Base-by-base conservation (phyloP, 768 basidiomycete species). In the Termitomyces sp. region DNA sequence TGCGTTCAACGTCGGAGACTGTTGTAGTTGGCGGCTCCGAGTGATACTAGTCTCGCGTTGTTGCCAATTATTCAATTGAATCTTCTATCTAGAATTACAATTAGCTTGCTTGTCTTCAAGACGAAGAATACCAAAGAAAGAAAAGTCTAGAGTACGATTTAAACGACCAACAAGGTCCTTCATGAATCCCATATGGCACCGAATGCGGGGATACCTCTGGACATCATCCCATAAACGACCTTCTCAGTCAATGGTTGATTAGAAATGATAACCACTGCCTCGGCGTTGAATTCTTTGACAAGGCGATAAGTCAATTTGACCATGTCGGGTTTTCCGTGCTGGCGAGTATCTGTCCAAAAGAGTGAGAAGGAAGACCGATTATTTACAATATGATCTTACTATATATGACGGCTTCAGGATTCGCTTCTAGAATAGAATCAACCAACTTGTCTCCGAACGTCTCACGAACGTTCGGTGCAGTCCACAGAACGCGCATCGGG, bases 371-470 rank as follows among this genome's bases (percentile, higher is more conserved):
- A 48, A n/a, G 41, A n/a, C 20, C 29, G 16, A 47, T 40, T 42
- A 11, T 22, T 15, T 29, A 48, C 23, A 25, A 45, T 20, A 20
- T 13, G 20, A 47, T 29, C 76, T 48, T 54, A 82, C 81, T 80
- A 62, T 83, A 83, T 16, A 84, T 70, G 25, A 83, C 81, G 5
- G 82, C 79, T 2, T 57, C 56, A 5, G 56, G 82, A 20, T 74
- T 73, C 1, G 78, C 77, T n/a, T 68, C 73, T 22, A 84, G 64
- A 53, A 86, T 78, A 9, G 74, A 62, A 62, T 84, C 81, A 1
- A 84, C 83, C 12, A 86, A 70, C 49, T 81, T 73, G 64, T 84
- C 74, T 25, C 84, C 84, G 61, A 84, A 86, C 13, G 83, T 86
- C 66, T 80, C 70, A 16, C 82, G 75, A 39, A 83, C 81, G 57